Evolutionary conservation across 495 filamentous ascomycete genomes (phyloP).

Genomic region (Daldinia grandis): DNA sequence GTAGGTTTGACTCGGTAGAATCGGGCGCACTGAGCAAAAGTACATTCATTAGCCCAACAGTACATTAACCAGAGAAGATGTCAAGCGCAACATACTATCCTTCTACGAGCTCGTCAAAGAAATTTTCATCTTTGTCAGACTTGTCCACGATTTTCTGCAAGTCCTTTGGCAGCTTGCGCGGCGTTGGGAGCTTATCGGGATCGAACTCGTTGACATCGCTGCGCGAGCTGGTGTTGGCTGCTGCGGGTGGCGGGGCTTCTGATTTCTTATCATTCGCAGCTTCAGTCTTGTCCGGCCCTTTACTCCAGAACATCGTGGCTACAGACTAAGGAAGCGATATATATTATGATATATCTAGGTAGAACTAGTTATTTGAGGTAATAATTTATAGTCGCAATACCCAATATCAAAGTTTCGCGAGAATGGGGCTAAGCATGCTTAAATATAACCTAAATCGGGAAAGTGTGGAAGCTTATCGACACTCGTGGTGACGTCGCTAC

Average conservation of each 20-base stretch:
- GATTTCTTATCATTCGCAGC: slow-evolving; percentile 42
- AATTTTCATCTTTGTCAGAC: slow-evolving; percentile 74
- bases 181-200: slow-evolving; percentile 61
- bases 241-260: slow-evolving; percentile 37
- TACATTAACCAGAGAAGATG: slow-evolving; percentile 9
- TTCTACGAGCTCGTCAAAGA: slow-evolving; percentile 79
- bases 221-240: slow-evolving; percentile 44
- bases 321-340: neutral
- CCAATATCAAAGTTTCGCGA: neutral
- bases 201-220: slow-evolving; percentile 49
- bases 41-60: slow-evolving; percentile 25
- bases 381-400: neutral
- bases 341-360: neutral
- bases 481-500: slow-evolving; percentile 42
- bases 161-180: slow-evolving; percentile 70
- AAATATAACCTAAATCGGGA: neutral
- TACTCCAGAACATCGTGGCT: slow-evolving; percentile 51
- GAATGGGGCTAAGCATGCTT: neutral
- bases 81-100: slow-evolving; percentile 72
- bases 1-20: slow-evolving; percentile 82
- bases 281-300: slow-evolving; percentile 52
- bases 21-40: slow-evolving; percentile 68
- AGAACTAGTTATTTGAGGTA: neutral
- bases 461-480: slow-evolving; percentile 22
- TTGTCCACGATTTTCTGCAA: slow-evolving; percentile 74